Evolutionary conservation across 495 filamentous ascomycete genomes (phyloP).

Genomic region (Podospora comata): DNA sequence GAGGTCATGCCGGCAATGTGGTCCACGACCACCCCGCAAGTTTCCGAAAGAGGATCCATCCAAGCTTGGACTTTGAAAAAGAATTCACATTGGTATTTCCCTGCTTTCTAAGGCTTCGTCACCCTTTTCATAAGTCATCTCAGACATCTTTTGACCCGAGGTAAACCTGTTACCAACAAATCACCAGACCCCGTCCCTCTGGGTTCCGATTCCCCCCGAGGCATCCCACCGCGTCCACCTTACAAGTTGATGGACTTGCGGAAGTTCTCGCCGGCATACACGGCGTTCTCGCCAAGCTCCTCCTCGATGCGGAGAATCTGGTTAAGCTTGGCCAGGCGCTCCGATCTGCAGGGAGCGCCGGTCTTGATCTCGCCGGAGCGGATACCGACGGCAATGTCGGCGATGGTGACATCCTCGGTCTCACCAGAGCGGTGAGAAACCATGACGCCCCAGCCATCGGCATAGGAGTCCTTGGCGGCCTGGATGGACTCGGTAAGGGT

Average conservation of each 20-base stretch:
- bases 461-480: conserved; percentile 98
- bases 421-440: conserved; percentile 98
- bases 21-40: not conserved
- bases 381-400: conserved; percentile 95
- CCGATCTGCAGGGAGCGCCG: conserved; percentile 89
- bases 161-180: conserved; percentile 20
- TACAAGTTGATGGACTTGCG: conserved; percentile 84
- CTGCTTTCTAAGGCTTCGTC: conserved; percentile 22
- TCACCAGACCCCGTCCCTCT: conserved; percentile 9
- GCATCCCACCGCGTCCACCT: conserved; percentile 25
- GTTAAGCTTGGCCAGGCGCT: conserved; percentile 99
- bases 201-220: conserved; percentile 23
- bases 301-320: conserved; percentile 99
- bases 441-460: conserved; percentile 98
- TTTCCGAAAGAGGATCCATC: not conserved
- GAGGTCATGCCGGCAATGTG: not conserved
- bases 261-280: conserved; percentile 92
- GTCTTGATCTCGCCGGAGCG: conserved; percentile 99
- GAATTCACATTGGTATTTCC: conserved; percentile 25
- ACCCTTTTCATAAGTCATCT: conserved; percentile 33
- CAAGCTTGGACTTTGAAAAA: not conserved
- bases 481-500: conserved; percentile 98
- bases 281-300: conserved; percentile 86
- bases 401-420: conserved; percentile 99
- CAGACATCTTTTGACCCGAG: conserved; percentile 26